Percentiles rank a stretch among this genome's conserved stretches.
Evolutionary conservation across 371 early-diverging fungal genomes (phyloP).

Genomic region (Enteropsectra breve): DNA sequence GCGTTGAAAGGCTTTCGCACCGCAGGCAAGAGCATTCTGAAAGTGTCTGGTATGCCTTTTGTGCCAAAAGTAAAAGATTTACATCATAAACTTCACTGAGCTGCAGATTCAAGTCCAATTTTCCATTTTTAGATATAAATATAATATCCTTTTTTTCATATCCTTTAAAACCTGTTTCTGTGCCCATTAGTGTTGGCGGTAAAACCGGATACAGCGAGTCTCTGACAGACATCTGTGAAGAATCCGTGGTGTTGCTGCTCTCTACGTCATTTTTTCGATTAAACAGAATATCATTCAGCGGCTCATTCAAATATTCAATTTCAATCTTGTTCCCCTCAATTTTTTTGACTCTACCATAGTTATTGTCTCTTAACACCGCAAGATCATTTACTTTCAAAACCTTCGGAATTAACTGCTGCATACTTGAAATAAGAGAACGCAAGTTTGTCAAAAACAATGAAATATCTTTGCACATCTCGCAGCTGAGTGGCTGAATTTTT

Average conservation of each 20-base stretch:
- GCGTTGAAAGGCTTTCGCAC: slow-evolving; percentile 39
- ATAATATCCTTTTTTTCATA: too few species aligned
- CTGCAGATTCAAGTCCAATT: too few species aligned
- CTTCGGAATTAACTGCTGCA: slow-evolving; percentile 12
- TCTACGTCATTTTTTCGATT: too few species aligned
- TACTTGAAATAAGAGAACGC: slow-evolving; percentile 11
- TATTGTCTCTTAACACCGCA: slow-evolving; percentile 21
- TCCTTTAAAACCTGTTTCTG: too few species aligned
- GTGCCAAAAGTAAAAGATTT: neutral
- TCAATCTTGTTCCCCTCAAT: neutral
- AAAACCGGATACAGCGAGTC: too few species aligned
- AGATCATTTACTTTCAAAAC: slow-evolving; percentile 15
- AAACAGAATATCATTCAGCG: neutral
- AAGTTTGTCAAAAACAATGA: slow-evolving; percentile 22
- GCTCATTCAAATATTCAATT: neutral
- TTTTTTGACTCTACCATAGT: slow-evolving; percentile 6
- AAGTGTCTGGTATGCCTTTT: neutral
- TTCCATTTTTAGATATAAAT: too few species aligned
- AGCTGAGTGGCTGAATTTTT: neutral
- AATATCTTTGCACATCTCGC: slow-evolving; percentile 34
- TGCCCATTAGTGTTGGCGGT: too few species aligned
- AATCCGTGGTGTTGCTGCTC: too few species aligned
- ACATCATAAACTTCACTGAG: neutral
- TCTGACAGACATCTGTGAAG: too few species aligned
- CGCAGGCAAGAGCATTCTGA: slow-evolving; percentile 3